Conservation (phyloP, 768 basidiomycete genomes). For the Mrakia gelida region DNA sequence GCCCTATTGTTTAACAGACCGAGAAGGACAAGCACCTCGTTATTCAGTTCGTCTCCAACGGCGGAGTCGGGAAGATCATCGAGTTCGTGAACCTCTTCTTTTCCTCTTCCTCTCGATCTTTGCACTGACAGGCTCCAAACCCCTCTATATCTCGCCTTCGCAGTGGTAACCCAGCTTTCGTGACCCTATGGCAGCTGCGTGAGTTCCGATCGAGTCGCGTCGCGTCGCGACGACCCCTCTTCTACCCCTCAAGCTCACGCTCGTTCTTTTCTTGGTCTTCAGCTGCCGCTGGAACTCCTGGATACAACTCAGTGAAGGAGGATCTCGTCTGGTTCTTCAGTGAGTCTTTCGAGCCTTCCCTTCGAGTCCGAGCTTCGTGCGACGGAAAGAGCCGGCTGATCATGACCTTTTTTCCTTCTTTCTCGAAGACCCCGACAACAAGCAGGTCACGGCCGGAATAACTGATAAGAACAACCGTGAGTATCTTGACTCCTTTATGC, state of each 20-base stretch:
- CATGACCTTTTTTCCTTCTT: too few species aligned
- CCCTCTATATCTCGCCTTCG: not conserved
- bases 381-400: too few species aligned
- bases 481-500: too few species aligned
- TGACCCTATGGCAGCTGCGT: not conserved
- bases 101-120: not conserved
- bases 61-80: not conserved
- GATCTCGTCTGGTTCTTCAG: slow-evolving; percentile 17
- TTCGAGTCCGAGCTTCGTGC: too few species aligned
- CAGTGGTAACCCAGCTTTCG: not conserved
- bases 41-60: not conserved
- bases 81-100: not conserved
- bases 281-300: slow-evolving; percentile 1
- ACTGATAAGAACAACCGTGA: not conserved
- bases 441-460: not conserved
- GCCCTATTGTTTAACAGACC: not conserved
- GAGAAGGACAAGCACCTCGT: slow-evolving; percentile 1
- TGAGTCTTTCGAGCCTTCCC: too few species aligned
- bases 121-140: not conserved
- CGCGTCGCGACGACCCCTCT: not conserved
- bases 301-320: not conserved
- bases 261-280: not conserved
- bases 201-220: not conserved
- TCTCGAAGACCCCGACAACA: not conserved
- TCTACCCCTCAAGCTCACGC: not conserved